Conservation (phyloP, 225 moss, liverwort and hornwort species). For the Rhytidiadelphus loreus region DNA sequence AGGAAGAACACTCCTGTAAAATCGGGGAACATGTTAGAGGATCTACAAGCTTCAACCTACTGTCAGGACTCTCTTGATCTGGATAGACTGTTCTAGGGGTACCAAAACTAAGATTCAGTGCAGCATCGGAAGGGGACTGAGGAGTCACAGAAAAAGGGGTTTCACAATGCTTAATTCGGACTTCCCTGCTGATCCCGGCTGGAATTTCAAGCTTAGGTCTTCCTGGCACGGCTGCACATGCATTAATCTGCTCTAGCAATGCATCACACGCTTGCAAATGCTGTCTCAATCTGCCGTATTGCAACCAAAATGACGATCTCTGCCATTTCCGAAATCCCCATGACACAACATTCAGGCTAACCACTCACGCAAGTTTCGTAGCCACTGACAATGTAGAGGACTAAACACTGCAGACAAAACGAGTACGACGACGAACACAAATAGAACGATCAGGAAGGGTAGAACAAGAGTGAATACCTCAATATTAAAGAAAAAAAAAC, state of each 20-base stretch:
- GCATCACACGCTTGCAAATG: constrained; percentile 46
- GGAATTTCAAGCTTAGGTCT: constrained; percentile 23
- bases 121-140: constrained; percentile 19
- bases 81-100: neutral
- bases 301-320: constrained; percentile 43
- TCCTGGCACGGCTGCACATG: constrained; percentile 28
- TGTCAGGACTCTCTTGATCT: neutral
- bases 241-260: constrained; percentile 39
- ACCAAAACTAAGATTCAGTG: constrained; percentile 11
- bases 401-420: neutral
- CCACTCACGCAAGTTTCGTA: neutral
- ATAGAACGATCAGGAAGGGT: neutral
- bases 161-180: neutral
- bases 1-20: neutral
- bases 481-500: neutral
- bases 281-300: constrained; percentile 31
- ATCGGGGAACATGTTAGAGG: neutral
- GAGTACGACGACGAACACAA: neutral
- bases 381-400: neutral
- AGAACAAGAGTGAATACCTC: neutral
- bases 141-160: neutral
- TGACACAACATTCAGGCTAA: constrained; percentile 17
- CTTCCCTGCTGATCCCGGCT: constrained; percentile 22
- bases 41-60: neutral
- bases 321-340: constrained; percentile 35